phyloP scores from a whole-genome alignment of 345 rosid genomes.

The Eucalyptus sp. region DNA sequence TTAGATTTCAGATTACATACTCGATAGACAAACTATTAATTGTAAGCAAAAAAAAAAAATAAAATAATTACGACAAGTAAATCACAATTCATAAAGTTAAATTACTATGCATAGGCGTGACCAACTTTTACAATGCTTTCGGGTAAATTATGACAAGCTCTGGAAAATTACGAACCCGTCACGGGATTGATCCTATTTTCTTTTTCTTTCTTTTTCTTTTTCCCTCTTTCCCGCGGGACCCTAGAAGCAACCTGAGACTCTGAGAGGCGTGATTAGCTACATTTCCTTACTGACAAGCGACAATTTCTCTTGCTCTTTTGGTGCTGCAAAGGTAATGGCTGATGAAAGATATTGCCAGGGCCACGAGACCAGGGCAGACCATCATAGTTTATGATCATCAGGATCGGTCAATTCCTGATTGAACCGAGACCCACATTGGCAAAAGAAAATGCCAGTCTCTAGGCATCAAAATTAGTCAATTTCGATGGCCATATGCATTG shows the following conservation, averaged over 20 bases:
- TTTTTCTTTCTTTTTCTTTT: not conserved
- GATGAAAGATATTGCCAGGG: not conserved
- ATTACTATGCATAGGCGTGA: not conserved
- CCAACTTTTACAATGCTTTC: not conserved
- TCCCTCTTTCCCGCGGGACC: not conserved
- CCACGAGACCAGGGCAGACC: not conserved
- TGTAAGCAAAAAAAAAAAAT: not conserved
- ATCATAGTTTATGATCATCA: not conserved
- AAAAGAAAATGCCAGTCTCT: not conserved
- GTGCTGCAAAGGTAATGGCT: not conserved
- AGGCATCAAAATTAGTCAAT: not conserved
- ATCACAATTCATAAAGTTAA: not conserved
- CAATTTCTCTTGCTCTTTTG: not conserved
- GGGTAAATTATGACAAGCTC: not conserved
- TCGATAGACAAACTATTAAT: not conserved
- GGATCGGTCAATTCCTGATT: not conserved
- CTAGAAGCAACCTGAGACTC: not conserved
- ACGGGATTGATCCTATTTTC: not conserved
- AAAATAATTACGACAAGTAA: not conserved
- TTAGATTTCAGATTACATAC: not conserved
- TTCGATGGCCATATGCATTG: not conserved
- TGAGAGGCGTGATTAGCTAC: not conserved
- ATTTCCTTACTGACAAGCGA: not conserved
- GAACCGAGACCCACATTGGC: not conserved
- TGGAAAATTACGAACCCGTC: not conserved